These are phyloP conservation scores for Penicillium verhagenii DNA, from an alignment of 495 filamentous ascomycete genomes.

Conservation along the genomic window DNA sequence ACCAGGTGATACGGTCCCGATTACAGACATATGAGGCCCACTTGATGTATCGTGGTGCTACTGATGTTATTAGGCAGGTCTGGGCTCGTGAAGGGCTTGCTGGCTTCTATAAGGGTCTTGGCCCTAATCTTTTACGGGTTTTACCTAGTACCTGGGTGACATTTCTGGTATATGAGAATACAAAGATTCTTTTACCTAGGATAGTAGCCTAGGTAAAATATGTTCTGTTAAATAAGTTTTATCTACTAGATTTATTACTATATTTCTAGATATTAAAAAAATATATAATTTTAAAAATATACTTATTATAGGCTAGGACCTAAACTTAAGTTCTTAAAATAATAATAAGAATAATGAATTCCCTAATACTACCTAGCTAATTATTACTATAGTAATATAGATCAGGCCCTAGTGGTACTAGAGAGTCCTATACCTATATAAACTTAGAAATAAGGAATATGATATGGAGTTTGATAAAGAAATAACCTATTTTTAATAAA, in stretches of 20 bases:
- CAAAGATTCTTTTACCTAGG: conserved; percentile 49
- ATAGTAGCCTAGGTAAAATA: not conserved
- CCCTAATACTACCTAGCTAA: too few relatives aligned
- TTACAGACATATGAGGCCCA: conserved; percentile 83
- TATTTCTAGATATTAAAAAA: not conserved
- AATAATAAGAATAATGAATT: too few relatives aligned
- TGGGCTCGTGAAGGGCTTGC: conserved; percentile 74
- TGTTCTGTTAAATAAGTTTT: not conserved
- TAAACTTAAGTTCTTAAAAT: too few relatives aligned
- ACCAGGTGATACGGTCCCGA: conserved; percentile 84
- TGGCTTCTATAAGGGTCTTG: conserved; percentile 91
- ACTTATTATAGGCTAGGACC: too few relatives aligned
- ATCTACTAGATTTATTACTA: not conserved
- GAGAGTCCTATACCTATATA: too few relatives aligned
- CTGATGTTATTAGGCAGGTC: conserved; percentile 69
- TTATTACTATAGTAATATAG: too few relatives aligned
- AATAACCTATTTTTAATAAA: too few relatives aligned
- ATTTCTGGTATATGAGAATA: conserved; percentile 98
- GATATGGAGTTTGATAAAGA: too few relatives aligned
- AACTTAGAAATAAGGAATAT: too few relatives aligned
- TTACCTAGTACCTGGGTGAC: conserved; percentile 95
- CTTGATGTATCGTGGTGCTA: conserved; percentile 60
- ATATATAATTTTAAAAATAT: too few relatives aligned
- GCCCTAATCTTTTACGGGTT: conserved; percentile 83
- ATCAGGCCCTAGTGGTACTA: too few relatives aligned